These are phyloP conservation scores for Entomortierella lignicola DNA, from an alignment of 192 early-diverging fungal species.

Conservation along the genomic window DNA sequence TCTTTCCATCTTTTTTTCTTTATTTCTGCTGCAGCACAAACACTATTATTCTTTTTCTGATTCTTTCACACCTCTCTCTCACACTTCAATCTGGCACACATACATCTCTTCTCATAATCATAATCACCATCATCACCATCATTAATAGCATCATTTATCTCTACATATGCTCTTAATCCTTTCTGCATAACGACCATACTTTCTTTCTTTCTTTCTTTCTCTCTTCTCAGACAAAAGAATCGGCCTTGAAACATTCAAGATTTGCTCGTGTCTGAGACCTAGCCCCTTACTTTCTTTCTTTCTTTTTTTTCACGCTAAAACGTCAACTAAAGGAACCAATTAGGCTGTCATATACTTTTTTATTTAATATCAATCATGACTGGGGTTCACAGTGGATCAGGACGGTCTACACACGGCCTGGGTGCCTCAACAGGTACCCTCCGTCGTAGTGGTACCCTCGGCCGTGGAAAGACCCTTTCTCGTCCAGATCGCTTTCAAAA, in stretches of 20 bases:
- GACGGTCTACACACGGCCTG: slow-evolving; percentile 19
- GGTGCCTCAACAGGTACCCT: slow-evolving; percentile 22
- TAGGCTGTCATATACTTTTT: neutral
- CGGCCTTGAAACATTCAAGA: neutral
- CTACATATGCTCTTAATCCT: neutral
- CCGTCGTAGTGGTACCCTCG: slow-evolving; percentile 62
- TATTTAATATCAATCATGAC: slow-evolving; percentile 17
- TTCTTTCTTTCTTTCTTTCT: neutral
- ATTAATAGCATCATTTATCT: too few species aligned
- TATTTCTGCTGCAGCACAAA: neutral
- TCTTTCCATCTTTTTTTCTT: neutral
- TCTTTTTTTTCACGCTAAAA: neutral
- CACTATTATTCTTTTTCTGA: neutral
- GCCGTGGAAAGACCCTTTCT: slow-evolving; percentile 78
- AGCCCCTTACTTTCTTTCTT: neutral
- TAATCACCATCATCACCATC: neutral
- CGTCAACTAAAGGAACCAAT: neutral
- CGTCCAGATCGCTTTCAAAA: slow-evolving; percentile 78
- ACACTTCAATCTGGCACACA: neutral
- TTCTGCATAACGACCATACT: neutral
- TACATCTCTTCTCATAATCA: neutral
- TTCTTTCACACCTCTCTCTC: neutral
- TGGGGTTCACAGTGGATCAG: slow-evolving; percentile 18
- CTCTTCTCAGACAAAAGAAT: neutral
- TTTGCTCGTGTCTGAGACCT: neutral